Evolutionary conservation across 225 moss, liverwort and hornwort genomes (phyloP), one percentile per base, ranked within the genome.

Genomic region (Antitrichia curtipendula): DNA sequence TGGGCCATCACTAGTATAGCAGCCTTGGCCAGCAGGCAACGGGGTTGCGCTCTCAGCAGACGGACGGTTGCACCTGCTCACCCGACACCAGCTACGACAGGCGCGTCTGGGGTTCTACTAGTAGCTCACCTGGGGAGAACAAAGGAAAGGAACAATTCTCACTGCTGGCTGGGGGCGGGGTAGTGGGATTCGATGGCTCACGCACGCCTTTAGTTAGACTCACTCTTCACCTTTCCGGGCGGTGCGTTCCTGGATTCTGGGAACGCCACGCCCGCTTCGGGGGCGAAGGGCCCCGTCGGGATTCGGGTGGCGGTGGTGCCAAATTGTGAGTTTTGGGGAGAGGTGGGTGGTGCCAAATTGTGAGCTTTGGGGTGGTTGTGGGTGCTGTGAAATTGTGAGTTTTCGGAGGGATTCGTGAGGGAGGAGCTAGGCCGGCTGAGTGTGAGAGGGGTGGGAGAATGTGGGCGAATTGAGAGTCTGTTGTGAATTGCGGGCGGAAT

Each of bases 161-260:
- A 20, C 75, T 57, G 58, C 58, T 78, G 58, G 57, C 68, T 32
- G 75, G 75, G 32, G 63, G 82, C 71, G 71, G 60, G 57, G 58
- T 52, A 49, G 76, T 83, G 75, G 77, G 75, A 75, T 83, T 76
- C 45, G n/a, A 38, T 59, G 78, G 69, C 56, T 68, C 66, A 76
- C 82, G 66, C 83, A 76, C 82, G 82, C 82, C 64, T 88, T 83
- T 84, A 58, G 83, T 77, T 85, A 52, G 63, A n/a, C 52, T 54
- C 36, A 18, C 21, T 32, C 27, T 41, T 84, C 50, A 36, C 81
- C 72, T 86, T 83, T 73, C 91, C 89, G 91, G 91, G 87, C 87
- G 91, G 91, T 87, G 91, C 82, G 91, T 89, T 87, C 91, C 91
- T 85, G 85, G 91, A 87, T 91, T 89, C 82, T 73, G 82, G 91